These are phyloP conservation scores for Monilinia fructicola DNA, from an alignment of 2,329 filamentous ascomycete genomes.

Conservation along the genomic window DNA sequence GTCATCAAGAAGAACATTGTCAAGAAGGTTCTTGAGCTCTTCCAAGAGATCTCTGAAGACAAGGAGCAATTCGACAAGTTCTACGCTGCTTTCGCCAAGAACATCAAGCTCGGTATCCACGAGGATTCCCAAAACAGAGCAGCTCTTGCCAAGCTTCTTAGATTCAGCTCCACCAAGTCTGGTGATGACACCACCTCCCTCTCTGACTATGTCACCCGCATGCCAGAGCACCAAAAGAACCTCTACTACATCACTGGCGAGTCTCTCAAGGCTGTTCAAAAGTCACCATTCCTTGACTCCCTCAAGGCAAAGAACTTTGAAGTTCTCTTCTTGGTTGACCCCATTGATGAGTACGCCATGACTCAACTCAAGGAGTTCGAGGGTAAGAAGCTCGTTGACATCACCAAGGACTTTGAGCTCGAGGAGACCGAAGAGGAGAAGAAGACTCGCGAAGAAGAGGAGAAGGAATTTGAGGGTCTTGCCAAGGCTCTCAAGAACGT, in stretches of 20 bases:
- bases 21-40: slow-evolving; percentile 99
- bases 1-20: slow-evolving; percentile 99
- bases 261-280: slow-evolving; percentile 95
- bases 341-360: slow-evolving; percentile 60
- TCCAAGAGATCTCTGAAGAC: slow-evolving; percentile 98
- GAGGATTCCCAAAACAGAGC: slow-evolving; percentile 98
- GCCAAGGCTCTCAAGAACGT: slow-evolving; percentile 99
- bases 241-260: slow-evolving; percentile 99
- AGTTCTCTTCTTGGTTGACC: slow-evolving; percentile 98
- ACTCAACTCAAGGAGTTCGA: slow-evolving; percentile 84
- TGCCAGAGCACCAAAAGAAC: slow-evolving; percentile 99
- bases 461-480: slow-evolving; percentile 95
- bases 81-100: slow-evolving; percentile 99
- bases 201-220: slow-evolving; percentile 96
- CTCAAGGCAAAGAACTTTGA: slow-evolving; percentile 99
- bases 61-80: slow-evolving; percentile 99
- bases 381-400: slow-evolving; percentile 99
- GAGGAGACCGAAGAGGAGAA: slow-evolving; percentile 99
- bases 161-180: slow-evolving; percentile 99
- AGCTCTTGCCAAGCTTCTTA: slow-evolving; percentile 92
- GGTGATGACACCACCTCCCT: slow-evolving; percentile 94
- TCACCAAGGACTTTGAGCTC: slow-evolving; percentile 99
- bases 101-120: slow-evolving; percentile 99
- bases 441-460: slow-evolving; percentile 88
- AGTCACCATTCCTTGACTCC: slow-evolving; percentile 98